Evolutionary conservation across 805 yeast genomes (phyloP), one percentile per base, ranked within the genome.

Genomic region (Metahyphopichia silvanorum): DNA sequence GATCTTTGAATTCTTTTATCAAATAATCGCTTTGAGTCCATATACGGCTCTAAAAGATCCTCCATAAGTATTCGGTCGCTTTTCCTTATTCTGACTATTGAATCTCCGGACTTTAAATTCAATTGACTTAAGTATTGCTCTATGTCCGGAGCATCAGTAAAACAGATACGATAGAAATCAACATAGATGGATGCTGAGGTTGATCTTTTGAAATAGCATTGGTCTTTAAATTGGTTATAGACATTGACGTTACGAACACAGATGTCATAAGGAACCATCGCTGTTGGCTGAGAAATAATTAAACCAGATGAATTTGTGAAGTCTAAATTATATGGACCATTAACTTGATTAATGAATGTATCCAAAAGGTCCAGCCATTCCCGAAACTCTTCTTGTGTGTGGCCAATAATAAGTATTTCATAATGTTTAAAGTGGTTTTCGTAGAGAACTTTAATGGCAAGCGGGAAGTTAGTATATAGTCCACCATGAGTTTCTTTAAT

Each of bases 371-470:
- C 61, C 7, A 37, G 33, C 84, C 84, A 79, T 0, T 58, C 34
- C 0, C 36, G 25, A 25, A 43, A 46, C 37, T 77, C 83, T 2
- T 33, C 16, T 4, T 38, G 32, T 25, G 55, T 47, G 1, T 55
- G 38, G 10, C 63, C 53, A 4, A 66, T 32, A 7, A 72, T 45
- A 16, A 72, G 42, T 1, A 77, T 27, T 48, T 79, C 85, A 46
- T 59, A 69, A 1, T 69, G 51, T 24, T 56, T 53, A 33, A 45
- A 61, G 8, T 56, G 44, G 23, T 63, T 40, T 44, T 76, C 82
- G 53, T 75, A 76, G 4, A 60, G 43, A 1, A 79, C 19, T 40
- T 76, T 77, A 29, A 76, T 53, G 7, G 52, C 38, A 28, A 48
- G 38, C 1, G 57, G 51, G 40, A 55, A 56, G 2, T 38, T 43